Conservation (phyloP, 2,329 filamentous ascomycete genomes). For the Coleophoma crateriformis region DNA sequence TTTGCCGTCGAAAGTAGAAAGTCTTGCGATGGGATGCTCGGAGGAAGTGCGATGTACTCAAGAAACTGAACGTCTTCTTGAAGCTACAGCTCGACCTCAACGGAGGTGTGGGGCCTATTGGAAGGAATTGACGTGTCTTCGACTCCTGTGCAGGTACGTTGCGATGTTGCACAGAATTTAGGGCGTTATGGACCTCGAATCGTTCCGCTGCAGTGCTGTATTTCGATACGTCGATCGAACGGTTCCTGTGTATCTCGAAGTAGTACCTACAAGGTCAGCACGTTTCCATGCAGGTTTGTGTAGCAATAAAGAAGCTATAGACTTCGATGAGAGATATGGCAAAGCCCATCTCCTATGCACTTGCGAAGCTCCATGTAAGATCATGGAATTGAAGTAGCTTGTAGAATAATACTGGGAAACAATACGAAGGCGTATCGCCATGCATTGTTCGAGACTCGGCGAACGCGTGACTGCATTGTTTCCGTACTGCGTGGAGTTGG, state of each 20-base stretch:
- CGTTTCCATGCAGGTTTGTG: slow-evolving; percentile 26
- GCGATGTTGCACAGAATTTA: slow-evolving; percentile 17
- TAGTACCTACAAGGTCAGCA: slow-evolving; percentile 27
- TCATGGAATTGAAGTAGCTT: too few species aligned
- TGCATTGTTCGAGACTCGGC: background rate
- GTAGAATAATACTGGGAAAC: too few species aligned
- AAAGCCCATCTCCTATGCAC: slow-evolving; percentile 11
- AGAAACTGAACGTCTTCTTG: background rate
- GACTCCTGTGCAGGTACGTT: slow-evolving; percentile 25
- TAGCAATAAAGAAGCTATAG: slow-evolving; percentile 7
- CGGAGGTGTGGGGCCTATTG: slow-evolving; percentile 9
- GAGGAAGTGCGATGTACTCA: too few species aligned
- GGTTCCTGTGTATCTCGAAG: slow-evolving; percentile 23
- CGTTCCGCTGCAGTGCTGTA: slow-evolving; percentile 26
- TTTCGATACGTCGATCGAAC: slow-evolving; percentile 19
- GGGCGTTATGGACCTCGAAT: slow-evolving; percentile 21
- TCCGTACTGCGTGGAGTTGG: slow-evolving; percentile 16
- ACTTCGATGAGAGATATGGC: slow-evolving; percentile 19
- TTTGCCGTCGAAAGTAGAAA: slow-evolving; percentile 11
- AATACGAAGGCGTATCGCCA: too few species aligned
- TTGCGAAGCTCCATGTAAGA: slow-evolving; percentile 3
- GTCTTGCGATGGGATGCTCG: too few species aligned
- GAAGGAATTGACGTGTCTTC: slow-evolving; percentile 25
- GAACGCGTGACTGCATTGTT: slow-evolving; percentile 1
- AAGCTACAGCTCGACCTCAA: slow-evolving; percentile 19